Percentiles rank a stretch among this genome's conserved stretches.
phyloP scores from a whole-genome alignment of 2,329 filamentous ascomycete species.

The Myotisia sp. region DNA sequence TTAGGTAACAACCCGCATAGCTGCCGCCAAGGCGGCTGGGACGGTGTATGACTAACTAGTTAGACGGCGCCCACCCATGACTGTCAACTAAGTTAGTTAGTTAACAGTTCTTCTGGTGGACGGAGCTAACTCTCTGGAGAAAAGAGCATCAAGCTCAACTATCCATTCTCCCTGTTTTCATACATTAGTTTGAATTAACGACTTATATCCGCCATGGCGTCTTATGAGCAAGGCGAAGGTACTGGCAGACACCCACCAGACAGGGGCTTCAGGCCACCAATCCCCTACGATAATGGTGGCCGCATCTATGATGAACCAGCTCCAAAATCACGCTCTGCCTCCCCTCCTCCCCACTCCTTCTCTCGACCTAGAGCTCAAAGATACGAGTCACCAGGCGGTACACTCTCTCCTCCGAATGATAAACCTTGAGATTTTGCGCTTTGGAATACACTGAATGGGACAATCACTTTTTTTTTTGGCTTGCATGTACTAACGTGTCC shows the following conservation, averaged over 20 bases:
- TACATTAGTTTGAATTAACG: too few relatives aligned
- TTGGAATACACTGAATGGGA: slow-evolving; percentile 15
- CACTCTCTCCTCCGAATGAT: slow-evolving; percentile 33
- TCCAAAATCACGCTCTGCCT: slow-evolving; percentile 27
- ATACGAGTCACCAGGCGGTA: slow-evolving; percentile 28
- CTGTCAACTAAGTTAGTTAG: too few relatives aligned
- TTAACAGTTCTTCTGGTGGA: too few relatives aligned
- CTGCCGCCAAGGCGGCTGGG: too few relatives aligned
- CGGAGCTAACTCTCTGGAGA: too few relatives aligned
- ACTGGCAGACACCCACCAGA: slow-evolving; percentile 17
- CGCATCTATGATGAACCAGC: slow-evolving; percentile 35
- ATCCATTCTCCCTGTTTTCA: too few relatives aligned
- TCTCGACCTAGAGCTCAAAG: slow-evolving; percentile 16
- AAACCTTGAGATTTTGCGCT: slow-evolving; percentile 20
- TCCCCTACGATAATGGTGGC: slow-evolving; percentile 27
- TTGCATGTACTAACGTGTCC: slow-evolving; percentile 26
- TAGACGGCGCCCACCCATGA: too few relatives aligned
- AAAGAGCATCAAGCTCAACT: too few relatives aligned
- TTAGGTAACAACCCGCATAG: background rate
- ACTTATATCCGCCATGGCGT: too few relatives aligned
- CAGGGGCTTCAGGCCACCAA: too few relatives aligned
- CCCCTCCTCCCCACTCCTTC: slow-evolving; percentile 9
- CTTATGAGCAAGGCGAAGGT: too few relatives aligned
- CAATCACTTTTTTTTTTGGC: slow-evolving; percentile 11
- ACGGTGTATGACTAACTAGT: too few relatives aligned